Conservation (phyloP, 129 eudicot species). For the Artemisia annua region DNA sequence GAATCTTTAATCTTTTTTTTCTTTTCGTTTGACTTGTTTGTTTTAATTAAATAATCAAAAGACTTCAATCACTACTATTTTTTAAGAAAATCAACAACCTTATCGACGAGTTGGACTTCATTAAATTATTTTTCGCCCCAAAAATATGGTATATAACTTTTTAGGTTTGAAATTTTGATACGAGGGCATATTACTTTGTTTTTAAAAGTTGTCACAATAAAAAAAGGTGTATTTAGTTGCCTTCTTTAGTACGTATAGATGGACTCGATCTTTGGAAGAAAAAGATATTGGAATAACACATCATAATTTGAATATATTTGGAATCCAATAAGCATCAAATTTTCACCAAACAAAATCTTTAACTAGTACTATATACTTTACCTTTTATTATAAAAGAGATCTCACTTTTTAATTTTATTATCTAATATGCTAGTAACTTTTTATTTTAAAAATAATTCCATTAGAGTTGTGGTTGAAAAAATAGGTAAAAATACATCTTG, state of each 20-base stretch:
- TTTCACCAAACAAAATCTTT: background rate
- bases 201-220: background rate
- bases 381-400: background rate
- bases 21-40: too few species aligned
- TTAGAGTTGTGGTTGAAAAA: too few species aligned
- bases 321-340: background rate
- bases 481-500: too few species aligned
- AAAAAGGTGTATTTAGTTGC: background rate
- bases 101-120: too few species aligned
- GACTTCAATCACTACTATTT: too few species aligned
- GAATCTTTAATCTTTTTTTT: too few species aligned
- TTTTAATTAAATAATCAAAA: too few species aligned
- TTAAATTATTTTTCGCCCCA: background rate
- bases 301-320: slow-evolving; percentile 10
- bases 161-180: background rate
- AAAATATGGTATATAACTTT: slow-evolving; percentile 2
- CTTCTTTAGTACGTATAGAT: background rate
- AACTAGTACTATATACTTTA: background rate
- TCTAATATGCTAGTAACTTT: background rate
- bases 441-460: background rate
- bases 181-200: slow-evolving; percentile 2
- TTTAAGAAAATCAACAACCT: too few species aligned
- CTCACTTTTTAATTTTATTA: background rate
- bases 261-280: background rate
- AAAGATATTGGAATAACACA: slow-evolving; percentile 6